A percentile compares a stretch with the other conserved stretches of the same genome.
These are phyloP conservation scores for Diaporthe aspalathi DNA, from an alignment of 2,329 filamentous ascomycete genomes.

Conservation along the genomic window DNA sequence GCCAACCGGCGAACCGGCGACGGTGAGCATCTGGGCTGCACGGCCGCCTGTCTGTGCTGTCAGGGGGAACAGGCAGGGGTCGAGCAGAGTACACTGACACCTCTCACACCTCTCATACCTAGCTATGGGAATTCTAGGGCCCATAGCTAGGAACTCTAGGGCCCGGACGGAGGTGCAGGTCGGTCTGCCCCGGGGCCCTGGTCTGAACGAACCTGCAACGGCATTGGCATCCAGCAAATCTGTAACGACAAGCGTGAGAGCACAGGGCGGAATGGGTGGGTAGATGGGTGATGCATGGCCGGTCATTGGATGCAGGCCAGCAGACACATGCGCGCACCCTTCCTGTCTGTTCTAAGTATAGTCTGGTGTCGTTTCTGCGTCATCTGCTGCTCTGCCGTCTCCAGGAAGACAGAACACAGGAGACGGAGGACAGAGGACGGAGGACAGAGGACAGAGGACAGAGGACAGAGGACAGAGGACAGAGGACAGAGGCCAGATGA, in stretches of 20 bases:
- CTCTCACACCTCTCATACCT: no score
- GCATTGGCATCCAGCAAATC: conserved; percentile 1
- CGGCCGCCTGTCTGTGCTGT: conserved; percentile 13
- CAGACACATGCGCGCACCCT: neutral
- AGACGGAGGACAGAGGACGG: no score
- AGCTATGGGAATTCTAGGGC: neutral
- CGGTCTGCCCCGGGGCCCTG: neutral
- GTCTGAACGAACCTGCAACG: conserved; percentile 6
- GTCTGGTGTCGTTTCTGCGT: conserved; percentile 20
- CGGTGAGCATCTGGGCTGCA: conserved; percentile 16
- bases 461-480: neutral
- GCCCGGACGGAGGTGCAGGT: conserved; percentile 15
- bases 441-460: no score
- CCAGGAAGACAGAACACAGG: neutral
- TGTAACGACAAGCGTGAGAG: conserved; percentile 35
- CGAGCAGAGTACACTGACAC: neutral
- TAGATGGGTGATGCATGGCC: neutral
- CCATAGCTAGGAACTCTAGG: neutral
- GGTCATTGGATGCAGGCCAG: neutral
- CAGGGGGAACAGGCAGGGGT: conserved; percentile 1
- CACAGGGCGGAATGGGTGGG: conserved; percentile 7
- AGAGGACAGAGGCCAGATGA: no score
- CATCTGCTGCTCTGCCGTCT: conserved; percentile 17
- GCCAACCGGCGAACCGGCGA: neutral
- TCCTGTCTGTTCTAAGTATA: conserved; percentile 22